Percentiles rank a stretch among this genome's conserved stretches.
phyloP scores from a whole-genome alignment of 108 stramenopile genomes.

The Mayamaea pseudoterrestris region DNA sequence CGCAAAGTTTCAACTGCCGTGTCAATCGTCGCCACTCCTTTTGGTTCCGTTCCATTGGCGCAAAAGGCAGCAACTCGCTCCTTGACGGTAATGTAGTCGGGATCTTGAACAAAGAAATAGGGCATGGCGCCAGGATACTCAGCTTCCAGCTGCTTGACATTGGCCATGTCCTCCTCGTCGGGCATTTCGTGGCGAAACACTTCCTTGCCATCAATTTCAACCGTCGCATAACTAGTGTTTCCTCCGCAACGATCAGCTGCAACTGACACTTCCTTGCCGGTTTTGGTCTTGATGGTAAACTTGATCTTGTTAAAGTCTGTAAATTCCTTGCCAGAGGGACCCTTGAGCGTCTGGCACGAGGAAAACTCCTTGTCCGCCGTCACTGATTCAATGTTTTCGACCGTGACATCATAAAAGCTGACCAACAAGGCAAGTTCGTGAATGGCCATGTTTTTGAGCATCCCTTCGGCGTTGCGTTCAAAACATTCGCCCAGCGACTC shows the following conservation, averaged over 20 bases:
- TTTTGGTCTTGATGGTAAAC: slow-evolving; percentile 91
- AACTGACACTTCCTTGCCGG: slow-evolving; percentile 71
- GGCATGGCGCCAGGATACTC: slow-evolving; percentile 89
- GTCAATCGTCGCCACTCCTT: slow-evolving; percentile 85
- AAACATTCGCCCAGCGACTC: slow-evolving; percentile 83
- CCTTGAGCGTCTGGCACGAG: slow-evolving; percentile 65
- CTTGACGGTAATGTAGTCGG: slow-evolving; percentile 93
- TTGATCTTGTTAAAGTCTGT: slow-evolving; percentile 92
- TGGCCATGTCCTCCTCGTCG: slow-evolving; percentile 82
- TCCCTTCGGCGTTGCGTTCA: slow-evolving; percentile 87
- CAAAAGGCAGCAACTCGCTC: slow-evolving; percentile 67
- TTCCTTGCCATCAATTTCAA: slow-evolving; percentile 62
- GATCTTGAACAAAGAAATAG: slow-evolving; percentile 90
- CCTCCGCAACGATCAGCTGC: slow-evolving; percentile 88
- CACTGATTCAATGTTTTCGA: slow-evolving; percentile 75
- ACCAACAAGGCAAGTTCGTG: slow-evolving; percentile 85
- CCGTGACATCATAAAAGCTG: slow-evolving; percentile 76
- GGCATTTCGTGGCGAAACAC: slow-evolving; percentile 82
- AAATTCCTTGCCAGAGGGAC: slow-evolving; percentile 69
- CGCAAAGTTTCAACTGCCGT: slow-evolving; percentile 79
- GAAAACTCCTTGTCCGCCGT: slow-evolving; percentile 78
- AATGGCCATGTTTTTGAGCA: slow-evolving; percentile 94
- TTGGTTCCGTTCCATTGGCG: slow-evolving; percentile 55
- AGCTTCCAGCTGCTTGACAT: slow-evolving; percentile 58
- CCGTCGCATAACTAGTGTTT: slow-evolving; percentile 65